phyloP scores from a whole-genome alignment of 2,329 filamentous ascomycete species.

The Neofusicoccum umdonicola region DNA sequence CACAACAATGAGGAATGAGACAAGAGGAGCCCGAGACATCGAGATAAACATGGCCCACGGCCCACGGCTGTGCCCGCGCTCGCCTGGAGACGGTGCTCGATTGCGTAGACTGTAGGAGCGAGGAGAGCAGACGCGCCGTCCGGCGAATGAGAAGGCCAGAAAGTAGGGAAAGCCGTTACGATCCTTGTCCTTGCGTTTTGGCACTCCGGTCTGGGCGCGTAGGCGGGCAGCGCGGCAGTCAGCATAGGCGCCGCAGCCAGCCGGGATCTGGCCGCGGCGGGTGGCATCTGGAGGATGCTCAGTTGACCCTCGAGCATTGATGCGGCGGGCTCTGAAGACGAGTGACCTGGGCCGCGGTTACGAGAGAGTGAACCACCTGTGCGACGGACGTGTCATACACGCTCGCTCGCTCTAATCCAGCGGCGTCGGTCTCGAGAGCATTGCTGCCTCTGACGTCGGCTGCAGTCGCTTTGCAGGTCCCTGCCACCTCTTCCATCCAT shows the following conservation, averaged over 20 bases:
- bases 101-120: not conserved
- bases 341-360: constrained; percentile 6
- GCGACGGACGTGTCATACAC: constrained; percentile 9
- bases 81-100: not conserved
- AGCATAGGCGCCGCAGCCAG: constrained; percentile 8
- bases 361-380: constrained; percentile 13
- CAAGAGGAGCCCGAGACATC: constrained; percentile 11
- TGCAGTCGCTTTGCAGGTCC: constrained; percentile 1
- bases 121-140: not conserved
- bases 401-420: not conserved
- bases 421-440: not conserved
- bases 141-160: not conserved
- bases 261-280: not conserved
- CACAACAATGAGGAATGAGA: constrained; percentile 18
- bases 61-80: not conserved
- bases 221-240: constrained; percentile 14
- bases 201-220: constrained; percentile 4
- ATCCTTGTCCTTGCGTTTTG: not conserved
- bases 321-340: constrained; percentile 7
- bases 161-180: not conserved
- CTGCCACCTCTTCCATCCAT: constrained; percentile 12
- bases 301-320: constrained; percentile 8
- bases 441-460: not conserved
- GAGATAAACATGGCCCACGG: not conserved
- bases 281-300: not conserved